Base-by-base conservation (phyloP, 169 alveolate genomes). In the Hepatocystis sp. region DNA sequence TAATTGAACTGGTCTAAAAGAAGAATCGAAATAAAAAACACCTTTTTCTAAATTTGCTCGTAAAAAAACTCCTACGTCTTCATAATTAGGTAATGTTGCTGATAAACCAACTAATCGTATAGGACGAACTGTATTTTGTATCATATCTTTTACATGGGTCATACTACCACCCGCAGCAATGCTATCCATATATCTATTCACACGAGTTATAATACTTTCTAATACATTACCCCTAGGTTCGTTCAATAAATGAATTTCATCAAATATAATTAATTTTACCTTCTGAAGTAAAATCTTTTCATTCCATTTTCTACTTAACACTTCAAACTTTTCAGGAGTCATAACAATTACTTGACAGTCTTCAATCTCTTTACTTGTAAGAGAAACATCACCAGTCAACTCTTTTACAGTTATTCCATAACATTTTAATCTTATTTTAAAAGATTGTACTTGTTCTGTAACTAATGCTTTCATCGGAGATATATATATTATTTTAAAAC, bases 301-400 rank as follows among this genome's bases (percentile, higher is more conserved):
- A 15, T 98, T 99, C 46, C 98, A 93, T 84, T 97, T 98, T 63
- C 99, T 92, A 28, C 99, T 99, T 42, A 99, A 96, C 34, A 99
- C 97, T 93, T 99, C 99, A 99, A 99, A 98, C 91, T 99, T 99
- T 90, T 99, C 99, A 0, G 99, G 99, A 10, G 99, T 99, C 40
- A 99, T 97, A 7, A 99, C 98, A 34, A 99, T 97, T 42, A 99
- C 93, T 67, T 99, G 99, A 17, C 99, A 98, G 84, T 97, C 97
- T 53, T 96, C 99, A 49, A 99, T 97, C 90, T 98, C 98, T 64
- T 94, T 95, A 49, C 99, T 94, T 25, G 99, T 93, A 30, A 98
- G 76, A 84, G 97, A 91, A 39, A 95, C 94, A 90, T 98, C 99
- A 13, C 99, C 99, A 11, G 99, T 97, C 53, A 98, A 95, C 91